phyloP scores from a whole-genome alignment of 176 grass and related monocot genomes.

The Bolboschoenus planiculmis region DNA sequence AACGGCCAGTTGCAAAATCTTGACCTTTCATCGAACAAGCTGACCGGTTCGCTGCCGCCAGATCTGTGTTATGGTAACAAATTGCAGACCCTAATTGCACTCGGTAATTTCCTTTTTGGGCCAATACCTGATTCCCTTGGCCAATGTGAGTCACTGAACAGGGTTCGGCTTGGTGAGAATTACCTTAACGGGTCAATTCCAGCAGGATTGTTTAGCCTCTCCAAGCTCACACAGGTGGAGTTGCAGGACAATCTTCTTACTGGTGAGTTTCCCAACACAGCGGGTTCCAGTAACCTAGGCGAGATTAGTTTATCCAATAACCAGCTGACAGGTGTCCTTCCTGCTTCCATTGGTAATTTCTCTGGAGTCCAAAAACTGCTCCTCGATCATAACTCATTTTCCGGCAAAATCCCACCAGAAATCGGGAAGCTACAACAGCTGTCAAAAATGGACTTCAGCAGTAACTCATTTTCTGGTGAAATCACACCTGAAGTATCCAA shows the following conservation, averaged over 20 bases:
- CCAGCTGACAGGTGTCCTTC: constrained; percentile 63
- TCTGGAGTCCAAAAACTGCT: constrained; percentile 70
- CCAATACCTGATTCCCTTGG: constrained; percentile 65
- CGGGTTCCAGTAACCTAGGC: constrained; percentile 37
- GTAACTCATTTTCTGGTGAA: constrained; percentile 44
- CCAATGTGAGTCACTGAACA: constrained; percentile 52
- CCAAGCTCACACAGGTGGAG: constrained; percentile 81
- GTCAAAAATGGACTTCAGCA: constrained; percentile 70
- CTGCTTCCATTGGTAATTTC: constrained; percentile 63
- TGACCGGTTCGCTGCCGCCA: constrained; percentile 72
- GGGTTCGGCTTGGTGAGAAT: constrained; percentile 83
- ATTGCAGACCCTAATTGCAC: constrained; percentile 74
- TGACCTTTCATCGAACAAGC: constrained; percentile 84
- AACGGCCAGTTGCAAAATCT: constrained; percentile 66
- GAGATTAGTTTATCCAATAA: constrained; percentile 85
- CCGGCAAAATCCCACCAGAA: constrained; percentile 52
- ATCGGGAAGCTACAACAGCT: constrained; percentile 67
- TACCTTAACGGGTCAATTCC: constrained; percentile 92
- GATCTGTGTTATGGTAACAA: constrained; percentile 66
- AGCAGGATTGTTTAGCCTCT: constrained; percentile 49
- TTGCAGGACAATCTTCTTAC: constrained; percentile 86
- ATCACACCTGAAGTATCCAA: constrained; percentile 61
- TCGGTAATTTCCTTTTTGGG: constrained; percentile 85
- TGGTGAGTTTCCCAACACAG: constrained; percentile 54
- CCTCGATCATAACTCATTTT: constrained; percentile 75